These are phyloP conservation scores for Nemania sp. DNA, from an alignment of 2,329 filamentous ascomycete species.

Conservation along the genomic window DNA sequence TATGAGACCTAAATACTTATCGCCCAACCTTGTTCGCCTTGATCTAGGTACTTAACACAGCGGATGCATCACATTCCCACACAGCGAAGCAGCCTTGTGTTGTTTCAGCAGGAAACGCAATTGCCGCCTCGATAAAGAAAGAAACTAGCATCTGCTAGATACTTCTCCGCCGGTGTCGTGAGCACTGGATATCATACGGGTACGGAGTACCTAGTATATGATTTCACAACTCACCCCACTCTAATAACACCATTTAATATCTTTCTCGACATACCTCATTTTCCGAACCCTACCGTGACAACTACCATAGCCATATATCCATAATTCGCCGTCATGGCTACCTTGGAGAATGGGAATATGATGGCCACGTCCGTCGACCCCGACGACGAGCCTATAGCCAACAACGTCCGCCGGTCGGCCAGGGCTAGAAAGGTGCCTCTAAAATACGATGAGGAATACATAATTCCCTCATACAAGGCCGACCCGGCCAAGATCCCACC, in stretches of 20 bases:
- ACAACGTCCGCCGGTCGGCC: constrained; percentile 40
- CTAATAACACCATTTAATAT: constrained; percentile 1
- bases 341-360: constrained; percentile 1
- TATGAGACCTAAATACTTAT: background rate
- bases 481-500: constrained; percentile 29
- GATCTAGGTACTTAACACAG: background rate
- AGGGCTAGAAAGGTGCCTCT: constrained; percentile 40
- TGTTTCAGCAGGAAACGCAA: background rate
- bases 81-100: background rate
- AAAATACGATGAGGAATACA: constrained; percentile 43
- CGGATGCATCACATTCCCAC: background rate
- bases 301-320: background rate
- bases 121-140: background rate
- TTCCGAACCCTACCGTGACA: background rate
- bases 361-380: constrained; percentile 13
- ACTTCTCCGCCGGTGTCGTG: background rate
- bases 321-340: constrained; percentile 5
- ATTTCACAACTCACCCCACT: background rate
- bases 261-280: background rate
- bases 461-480: constrained; percentile 34
- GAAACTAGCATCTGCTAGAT: too few relatives aligned
- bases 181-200: background rate
- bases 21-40: background rate
- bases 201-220: background rate
- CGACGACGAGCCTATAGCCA: constrained; percentile 21